Percentiles rank a stretch among this genome's conserved stretches.
Evolutionary conservation across 805 yeast genomes (phyloP).

Genomic region (Candida endomychidarum): DNA sequence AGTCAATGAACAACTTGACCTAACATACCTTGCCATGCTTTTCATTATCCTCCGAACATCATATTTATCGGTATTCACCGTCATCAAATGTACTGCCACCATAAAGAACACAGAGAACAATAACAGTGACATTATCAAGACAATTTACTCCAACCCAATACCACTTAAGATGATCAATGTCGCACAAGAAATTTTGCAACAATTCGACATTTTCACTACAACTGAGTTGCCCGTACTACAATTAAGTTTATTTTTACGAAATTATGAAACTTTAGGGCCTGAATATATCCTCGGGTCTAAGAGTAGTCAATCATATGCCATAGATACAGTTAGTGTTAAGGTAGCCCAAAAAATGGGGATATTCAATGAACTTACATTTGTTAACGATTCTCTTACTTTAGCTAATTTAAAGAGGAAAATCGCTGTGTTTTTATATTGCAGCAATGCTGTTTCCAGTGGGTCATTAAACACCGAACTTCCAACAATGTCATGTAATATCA

Average conservation of each 20-base stretch:
- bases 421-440: constrained; percentile 6
- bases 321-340: constrained; percentile 7
- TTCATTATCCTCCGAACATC: constrained; percentile 35
- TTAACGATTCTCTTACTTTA: neutral
- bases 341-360: constrained; percentile 11
- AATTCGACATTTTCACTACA: constrained; percentile 32
- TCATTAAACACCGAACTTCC: constrained; percentile 7
- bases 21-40: constrained; percentile 34
- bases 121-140: neutral
- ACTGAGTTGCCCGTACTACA: constrained; percentile 55
- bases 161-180: constrained; percentile 29
- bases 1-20: constrained; percentile 30
- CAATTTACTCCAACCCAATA: constrained; percentile 21
- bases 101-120: neutral
- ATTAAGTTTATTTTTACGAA: constrained; percentile 50
- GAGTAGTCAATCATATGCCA: constrained; percentile 8
- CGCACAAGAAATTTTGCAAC: constrained; percentile 36
- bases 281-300: constrained; percentile 41
- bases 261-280: constrained; percentile 49
- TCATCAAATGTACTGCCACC: neutral
- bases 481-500: constrained; percentile 2
- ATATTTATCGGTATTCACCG: constrained; percentile 35
- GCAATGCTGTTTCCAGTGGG: constrained; percentile 8
- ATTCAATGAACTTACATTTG: constrained; percentile 9
- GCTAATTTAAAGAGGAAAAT: constrained; percentile 13